Percentiles rank a stretch among this genome's conserved stretches.
These are phyloP conservation scores for Paramyrothecium roridum DNA, from an alignment of 2,329 filamentous ascomycete species.

Conservation along the genomic window DNA sequence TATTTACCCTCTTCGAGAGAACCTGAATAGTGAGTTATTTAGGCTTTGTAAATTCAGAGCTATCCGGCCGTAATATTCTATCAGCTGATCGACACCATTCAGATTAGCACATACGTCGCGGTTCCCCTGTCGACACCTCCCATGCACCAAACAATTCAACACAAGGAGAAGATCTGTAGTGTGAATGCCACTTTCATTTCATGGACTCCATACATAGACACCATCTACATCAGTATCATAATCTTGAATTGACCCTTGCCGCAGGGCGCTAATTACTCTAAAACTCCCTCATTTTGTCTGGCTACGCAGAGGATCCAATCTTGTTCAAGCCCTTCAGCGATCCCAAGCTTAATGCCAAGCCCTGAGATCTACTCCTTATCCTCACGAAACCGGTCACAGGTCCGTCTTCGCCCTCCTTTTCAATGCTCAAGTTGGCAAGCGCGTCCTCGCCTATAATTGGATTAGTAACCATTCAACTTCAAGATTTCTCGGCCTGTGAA, in stretches of 20 bases:
- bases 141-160: too few relatives aligned
- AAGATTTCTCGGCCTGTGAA: conserved; percentile 17
- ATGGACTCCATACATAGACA: too few relatives aligned
- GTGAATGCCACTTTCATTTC: too few relatives aligned
- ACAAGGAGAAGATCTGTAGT: too few relatives aligned
- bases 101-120: too few relatives aligned
- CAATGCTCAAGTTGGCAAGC: conserved; percentile 93
- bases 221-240: neutral
- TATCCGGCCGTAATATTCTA: too few relatives aligned
- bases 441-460: conserved; percentile 83
- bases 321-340: conserved; percentile 94
- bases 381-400: conserved; percentile 96
- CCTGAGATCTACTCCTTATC: conserved; percentile 96
- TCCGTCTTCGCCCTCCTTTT: conserved; percentile 93
- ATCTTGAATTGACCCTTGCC: neutral
- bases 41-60: too few relatives aligned
- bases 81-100: too few relatives aligned
- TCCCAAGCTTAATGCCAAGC: conserved; percentile 87
- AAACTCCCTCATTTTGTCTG: neutral
- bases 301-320: conserved; percentile 45
- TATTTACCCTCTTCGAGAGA: too few relatives aligned
- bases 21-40: too few relatives aligned
- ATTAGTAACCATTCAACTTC: conserved; percentile 16
- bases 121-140: too few relatives aligned
- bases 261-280: neutral